These are phyloP conservation scores for Vigna nakashimae DNA, from an alignment of 306 rosid species.

Conservation along the genomic window DNA sequence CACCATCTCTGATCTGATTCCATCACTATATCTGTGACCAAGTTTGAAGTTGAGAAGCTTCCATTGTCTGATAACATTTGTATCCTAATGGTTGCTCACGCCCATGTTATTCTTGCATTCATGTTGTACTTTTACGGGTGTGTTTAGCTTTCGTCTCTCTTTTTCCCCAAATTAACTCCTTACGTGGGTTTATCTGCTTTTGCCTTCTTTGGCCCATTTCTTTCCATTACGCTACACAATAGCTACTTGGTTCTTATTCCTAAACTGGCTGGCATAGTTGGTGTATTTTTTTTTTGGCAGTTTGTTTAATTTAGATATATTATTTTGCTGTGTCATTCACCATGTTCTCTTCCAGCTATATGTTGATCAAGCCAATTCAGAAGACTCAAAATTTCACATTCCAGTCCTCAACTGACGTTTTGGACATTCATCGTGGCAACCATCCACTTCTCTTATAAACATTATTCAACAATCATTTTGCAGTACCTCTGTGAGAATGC, in stretches of 20 bases:
- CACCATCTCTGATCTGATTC: neutral
- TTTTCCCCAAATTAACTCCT: neutral
- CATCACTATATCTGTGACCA: neutral
- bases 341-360: neutral
- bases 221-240: neutral
- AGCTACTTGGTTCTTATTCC: constrained; percentile 1
- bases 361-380: constrained; percentile 1
- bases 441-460: neutral
- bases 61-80: neutral
- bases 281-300: neutral
- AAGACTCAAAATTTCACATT: neutral
- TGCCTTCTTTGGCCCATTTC: neutral
- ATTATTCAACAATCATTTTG: neutral
- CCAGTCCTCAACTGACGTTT: neutral
- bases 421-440: neutral
- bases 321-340: neutral
- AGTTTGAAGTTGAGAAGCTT: neutral
- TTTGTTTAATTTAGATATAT: neutral
- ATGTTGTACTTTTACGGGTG: neutral
- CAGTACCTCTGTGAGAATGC: neutral
- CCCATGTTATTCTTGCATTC: neutral
- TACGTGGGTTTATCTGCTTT: neutral
- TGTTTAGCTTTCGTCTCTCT: neutral
- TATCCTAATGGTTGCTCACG: neutral
- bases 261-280: neutral